Evolutionary conservation across 2,329 filamentous ascomycete genomes (phyloP).

Genomic region (Celoporthe dispersa): DNA sequence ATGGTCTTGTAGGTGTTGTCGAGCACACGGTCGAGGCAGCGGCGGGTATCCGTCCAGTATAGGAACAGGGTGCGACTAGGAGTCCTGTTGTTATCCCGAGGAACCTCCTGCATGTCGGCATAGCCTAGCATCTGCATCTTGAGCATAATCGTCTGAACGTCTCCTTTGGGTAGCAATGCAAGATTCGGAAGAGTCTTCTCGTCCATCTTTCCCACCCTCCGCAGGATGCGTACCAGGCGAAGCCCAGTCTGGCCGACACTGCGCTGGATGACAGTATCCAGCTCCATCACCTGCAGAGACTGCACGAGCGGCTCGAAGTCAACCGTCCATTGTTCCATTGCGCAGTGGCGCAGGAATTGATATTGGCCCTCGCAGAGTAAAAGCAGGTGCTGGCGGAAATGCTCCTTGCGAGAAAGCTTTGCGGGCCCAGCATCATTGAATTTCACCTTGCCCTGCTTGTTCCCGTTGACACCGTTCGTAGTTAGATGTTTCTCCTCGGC

Average conservation of each 20-base stretch:
- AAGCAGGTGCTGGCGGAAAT: slow-evolving; percentile 74
- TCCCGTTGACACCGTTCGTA: slow-evolving; percentile 33
- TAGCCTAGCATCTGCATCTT: slow-evolving; percentile 85
- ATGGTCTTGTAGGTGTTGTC: slow-evolving; percentile 90
- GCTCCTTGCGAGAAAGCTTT: slow-evolving; percentile 54
- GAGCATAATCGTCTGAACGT: slow-evolving; percentile 83
- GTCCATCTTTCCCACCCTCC: slow-evolving; percentile 89
- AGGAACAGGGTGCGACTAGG: slow-evolving; percentile 87
- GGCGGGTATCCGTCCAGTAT: slow-evolving; percentile 85
- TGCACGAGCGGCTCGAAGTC: slow-evolving; percentile 77
- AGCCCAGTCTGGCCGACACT: slow-evolving; percentile 77
- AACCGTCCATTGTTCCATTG: slow-evolving; percentile 78
- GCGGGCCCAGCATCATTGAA: slow-evolving; percentile 53
- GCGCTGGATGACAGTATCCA: slow-evolving; percentile 81
- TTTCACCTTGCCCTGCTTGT: slow-evolving; percentile 49
- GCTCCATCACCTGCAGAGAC: slow-evolving; percentile 73
- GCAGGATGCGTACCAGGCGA: slow-evolving; percentile 82
- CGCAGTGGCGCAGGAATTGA: slow-evolving; percentile 70
- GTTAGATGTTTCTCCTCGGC: slow-evolving; percentile 38
- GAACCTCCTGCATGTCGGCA: slow-evolving; percentile 91
- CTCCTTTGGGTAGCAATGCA: slow-evolving; percentile 81
- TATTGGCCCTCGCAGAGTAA: slow-evolving; percentile 72
- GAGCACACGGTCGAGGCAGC: slow-evolving; percentile 70
- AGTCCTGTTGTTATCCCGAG: slow-evolving; percentile 80
- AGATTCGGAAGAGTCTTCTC: slow-evolving; percentile 85